Base-by-base conservation (phyloP, 2,329 filamentous ascomycete species). In the Botrytis aclada region DNA sequence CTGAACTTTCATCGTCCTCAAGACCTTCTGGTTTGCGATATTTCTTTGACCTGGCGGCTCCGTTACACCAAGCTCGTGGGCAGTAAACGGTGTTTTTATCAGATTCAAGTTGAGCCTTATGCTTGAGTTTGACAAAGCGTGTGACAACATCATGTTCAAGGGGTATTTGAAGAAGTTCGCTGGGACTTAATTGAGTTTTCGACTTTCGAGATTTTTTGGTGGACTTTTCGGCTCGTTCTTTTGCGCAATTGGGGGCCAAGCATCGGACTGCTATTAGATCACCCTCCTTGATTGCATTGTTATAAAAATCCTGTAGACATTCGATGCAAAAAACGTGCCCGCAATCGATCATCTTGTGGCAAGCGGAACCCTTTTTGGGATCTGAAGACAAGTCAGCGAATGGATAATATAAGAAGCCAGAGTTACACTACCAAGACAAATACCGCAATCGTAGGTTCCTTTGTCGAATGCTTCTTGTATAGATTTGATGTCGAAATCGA, bases 81-180 rank as follows among this genome's bases (percentile, higher is more conserved):
- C 96, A 99, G 81, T 97, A 98, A 47, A 98, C 88, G 0, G 95
- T 98, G 73, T 90, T 92, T 79, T 95, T 97, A 82, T 98, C 95
- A 0, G 93, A 91, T 82, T 98, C 96, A 4, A 98, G 88, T 81
- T 94, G 92, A 76, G 92, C 93, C 84, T 98, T 98, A 79, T 97
- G 93, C 83, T 96, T 98, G 74, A 98, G 86, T 54, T 90, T 90
- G 7, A 97, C 93, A 81, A 97, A 99, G 72, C 96, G 91, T 79
- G 93, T 91, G 3, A 98, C 94, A 47, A 87, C 87, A 25, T 92
- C 89, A 73, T 91, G 87, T 3, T 89, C 85, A 1, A 95, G 83
- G 0, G 91, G 91, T 62, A 95, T 93, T 78, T 93, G 90, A 7
- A 94, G 84, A 60, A 98, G 87, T 82, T 98, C 95, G 79, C 92